These are phyloP conservation scores for Nothopassalora personata DNA, from an alignment of 2,329 filamentous ascomycete species.

Conservation along the genomic window DNA sequence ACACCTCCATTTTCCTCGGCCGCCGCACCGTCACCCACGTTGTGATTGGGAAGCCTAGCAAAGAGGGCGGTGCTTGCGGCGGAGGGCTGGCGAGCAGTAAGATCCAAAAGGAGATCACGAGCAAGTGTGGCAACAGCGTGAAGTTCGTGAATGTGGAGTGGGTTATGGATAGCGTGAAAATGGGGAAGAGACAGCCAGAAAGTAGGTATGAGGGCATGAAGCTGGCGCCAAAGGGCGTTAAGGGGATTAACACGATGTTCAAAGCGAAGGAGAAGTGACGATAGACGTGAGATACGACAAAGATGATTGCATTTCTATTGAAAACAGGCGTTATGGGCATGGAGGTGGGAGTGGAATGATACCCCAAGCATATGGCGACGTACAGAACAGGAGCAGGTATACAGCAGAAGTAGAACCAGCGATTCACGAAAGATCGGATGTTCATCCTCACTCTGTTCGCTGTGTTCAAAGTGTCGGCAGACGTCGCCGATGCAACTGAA, in stretches of 20 bases:
- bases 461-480: too few species aligned
- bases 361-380: not conserved
- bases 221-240: conserved; percentile 57
- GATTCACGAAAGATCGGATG: too few species aligned
- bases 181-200: conserved; percentile 69
- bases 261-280: conserved; percentile 12
- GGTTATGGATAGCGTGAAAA: conserved; percentile 78
- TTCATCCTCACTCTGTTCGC: too few species aligned
- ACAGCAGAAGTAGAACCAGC: too few species aligned
- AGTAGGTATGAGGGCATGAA: conserved; percentile 62
- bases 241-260: conserved; percentile 51
- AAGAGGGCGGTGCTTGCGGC: conserved; percentile 50
- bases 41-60: conserved; percentile 61
- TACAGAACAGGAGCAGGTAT: not conserved
- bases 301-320: not conserved
- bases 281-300: not conserved
- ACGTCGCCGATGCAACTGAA: too few species aligned
- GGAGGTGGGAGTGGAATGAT: conserved; percentile 1
- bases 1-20: conserved; percentile 63
- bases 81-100: conserved; percentile 74
- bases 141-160: conserved; percentile 80
- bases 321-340: not conserved
- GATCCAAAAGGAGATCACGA: conserved; percentile 71
- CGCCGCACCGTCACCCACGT: conserved; percentile 78
- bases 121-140: conserved; percentile 61